Evolutionary conservation across 129 eudicot genomes (phyloP).

Genomic region (Artemisia annua): DNA sequence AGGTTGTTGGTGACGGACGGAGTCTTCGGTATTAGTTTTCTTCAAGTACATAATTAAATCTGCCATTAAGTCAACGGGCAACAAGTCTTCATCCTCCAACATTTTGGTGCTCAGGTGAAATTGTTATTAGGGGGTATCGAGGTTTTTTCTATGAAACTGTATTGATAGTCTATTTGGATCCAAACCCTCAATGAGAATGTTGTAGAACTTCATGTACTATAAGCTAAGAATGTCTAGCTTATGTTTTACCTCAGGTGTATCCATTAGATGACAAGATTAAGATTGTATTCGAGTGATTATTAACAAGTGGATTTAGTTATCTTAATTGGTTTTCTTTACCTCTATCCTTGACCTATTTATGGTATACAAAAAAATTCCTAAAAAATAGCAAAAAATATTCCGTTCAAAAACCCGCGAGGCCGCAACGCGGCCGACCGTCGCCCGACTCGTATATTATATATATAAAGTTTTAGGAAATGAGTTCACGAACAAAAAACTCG

Average conservation of each 20-base stretch:
- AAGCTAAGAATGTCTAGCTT: slow-evolving; percentile 42
- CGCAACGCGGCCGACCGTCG: too few relatives aligned
- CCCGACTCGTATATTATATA: too few relatives aligned
- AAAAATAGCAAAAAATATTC: too few relatives aligned
- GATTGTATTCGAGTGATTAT: slow-evolving; percentile 25
- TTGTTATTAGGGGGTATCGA: slow-evolving; percentile 14
- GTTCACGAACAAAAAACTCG: too few relatives aligned
- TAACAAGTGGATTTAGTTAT: slow-evolving; percentile 13
- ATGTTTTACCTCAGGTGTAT: slow-evolving; percentile 17
- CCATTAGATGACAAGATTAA: slow-evolving; percentile 19
- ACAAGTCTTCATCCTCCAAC: slow-evolving; percentile 27
- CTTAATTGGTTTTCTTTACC: neutral
- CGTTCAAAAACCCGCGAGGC: too few relatives aligned
- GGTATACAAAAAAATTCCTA: too few relatives aligned
- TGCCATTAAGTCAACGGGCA: slow-evolving; percentile 15
- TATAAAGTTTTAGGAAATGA: too few relatives aligned
- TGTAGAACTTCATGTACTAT: slow-evolving; percentile 27
- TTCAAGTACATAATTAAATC: slow-evolving; percentile 26
- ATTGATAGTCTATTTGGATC: slow-evolving; percentile 32
- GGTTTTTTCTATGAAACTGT: slow-evolving; percentile 18
- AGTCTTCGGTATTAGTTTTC: slow-evolving; percentile 16
- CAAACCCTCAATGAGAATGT: slow-evolving; percentile 34
- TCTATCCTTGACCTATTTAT: too few relatives aligned
- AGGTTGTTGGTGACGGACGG: slow-evolving; percentile 41
- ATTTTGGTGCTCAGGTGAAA: slow-evolving; percentile 9